phyloP scores from a whole-genome alignment of 768 basidiomycete genomes.

The Lentinula aciculospora region DNA sequence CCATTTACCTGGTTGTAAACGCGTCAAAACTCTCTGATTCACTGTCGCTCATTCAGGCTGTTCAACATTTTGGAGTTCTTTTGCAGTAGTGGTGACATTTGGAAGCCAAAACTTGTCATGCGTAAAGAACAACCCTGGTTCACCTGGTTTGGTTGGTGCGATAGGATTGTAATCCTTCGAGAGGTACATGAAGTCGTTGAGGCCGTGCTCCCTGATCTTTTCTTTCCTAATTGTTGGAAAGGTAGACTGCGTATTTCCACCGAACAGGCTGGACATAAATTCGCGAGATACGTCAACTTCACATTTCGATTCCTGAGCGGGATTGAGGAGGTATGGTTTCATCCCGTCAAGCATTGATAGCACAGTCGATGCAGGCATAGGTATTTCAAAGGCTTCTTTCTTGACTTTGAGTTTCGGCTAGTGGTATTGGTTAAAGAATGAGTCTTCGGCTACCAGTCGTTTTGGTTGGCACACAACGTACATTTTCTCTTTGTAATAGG shows the following conservation, averaged over 20 bases:
- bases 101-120: not conserved
- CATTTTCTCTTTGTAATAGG: not conserved
- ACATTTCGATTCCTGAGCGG: not conserved
- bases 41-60: not conserved
- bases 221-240: constrained; percentile 11
- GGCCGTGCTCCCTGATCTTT: constrained; percentile 16
- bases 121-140: constrained; percentile 22
- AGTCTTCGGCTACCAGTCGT: too few species aligned
- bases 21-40: not conserved
- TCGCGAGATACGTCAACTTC: not conserved
- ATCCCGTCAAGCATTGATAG: not conserved
- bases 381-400: not conserved
- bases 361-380: not conserved
- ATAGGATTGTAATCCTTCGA: constrained; percentile 18
- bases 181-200: constrained; percentile 24
- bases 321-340: not conserved
- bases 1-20: not conserved
- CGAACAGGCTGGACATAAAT: constrained; percentile 18
- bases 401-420: not conserved
- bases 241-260: constrained; percentile 15
- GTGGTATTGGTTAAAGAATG: too few species aligned
- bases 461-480: not conserved
- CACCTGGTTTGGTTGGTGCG: constrained; percentile 24
- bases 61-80: not conserved
- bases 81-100: not conserved